phyloP scores from a whole-genome alignment of 805 yeast genomes.

The Metschnikowia baotianmanensis region DNA sequence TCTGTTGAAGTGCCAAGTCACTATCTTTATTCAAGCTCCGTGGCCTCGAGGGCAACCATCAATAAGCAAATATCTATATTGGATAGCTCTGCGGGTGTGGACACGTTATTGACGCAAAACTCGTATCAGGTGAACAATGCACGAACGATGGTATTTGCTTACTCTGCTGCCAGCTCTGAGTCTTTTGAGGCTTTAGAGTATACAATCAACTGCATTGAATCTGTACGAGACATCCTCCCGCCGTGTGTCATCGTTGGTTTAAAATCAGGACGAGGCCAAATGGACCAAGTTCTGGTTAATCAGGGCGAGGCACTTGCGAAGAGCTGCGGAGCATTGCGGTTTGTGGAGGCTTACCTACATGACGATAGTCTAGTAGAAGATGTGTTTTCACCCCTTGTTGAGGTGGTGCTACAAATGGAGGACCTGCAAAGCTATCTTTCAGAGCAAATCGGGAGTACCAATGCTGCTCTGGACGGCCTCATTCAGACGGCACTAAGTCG shows the following conservation, averaged over 20 bases:
- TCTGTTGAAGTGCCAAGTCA: conserved; percentile 6
- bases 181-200: conserved; percentile 32
- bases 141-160: conserved; percentile 28
- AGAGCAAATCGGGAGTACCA: background rate
- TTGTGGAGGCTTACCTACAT: conserved; percentile 29
- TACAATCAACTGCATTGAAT: conserved; percentile 23
- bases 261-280: conserved; percentile 25
- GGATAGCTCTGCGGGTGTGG: conserved; percentile 28
- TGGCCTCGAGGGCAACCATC: background rate
- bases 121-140: conserved; percentile 31
- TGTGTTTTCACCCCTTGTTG: conserved; percentile 30
- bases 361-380: conserved; percentile 22
- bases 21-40: background rate
- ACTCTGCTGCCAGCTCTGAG: conserved; percentile 26
- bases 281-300: conserved; percentile 28
- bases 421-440: background rate
- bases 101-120: conserved; percentile 27
- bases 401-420: conserved; percentile 7
- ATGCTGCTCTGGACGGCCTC: background rate
- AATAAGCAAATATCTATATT: conserved; percentile 30
- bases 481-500: background rate
- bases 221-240: conserved; percentile 26
- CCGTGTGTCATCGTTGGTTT: conserved; percentile 33
- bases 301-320: conserved; percentile 32
- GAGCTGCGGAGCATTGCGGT: conserved; percentile 26